Evolutionary conservation across 2,329 filamentous ascomycete genomes (phyloP).

Genomic region (Emmonsiellopsis sp.): DNA sequence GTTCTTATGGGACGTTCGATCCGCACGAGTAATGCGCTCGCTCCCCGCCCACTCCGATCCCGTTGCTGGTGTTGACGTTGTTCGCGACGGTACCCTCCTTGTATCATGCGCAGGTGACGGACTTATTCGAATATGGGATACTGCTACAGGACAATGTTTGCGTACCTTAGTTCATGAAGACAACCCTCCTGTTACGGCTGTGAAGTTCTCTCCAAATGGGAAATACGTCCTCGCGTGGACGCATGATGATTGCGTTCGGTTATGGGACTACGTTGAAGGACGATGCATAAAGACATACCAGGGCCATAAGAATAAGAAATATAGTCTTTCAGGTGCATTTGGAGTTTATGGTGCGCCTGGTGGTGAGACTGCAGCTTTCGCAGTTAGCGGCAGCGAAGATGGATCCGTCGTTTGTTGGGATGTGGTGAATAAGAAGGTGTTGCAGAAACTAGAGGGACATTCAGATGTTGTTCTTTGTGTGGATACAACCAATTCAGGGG

Average conservation of each 20-base stretch:
- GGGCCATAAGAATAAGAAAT: constrained; percentile 75
- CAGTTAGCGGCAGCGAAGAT: constrained; percentile 75
- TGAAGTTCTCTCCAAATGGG: constrained; percentile 89
- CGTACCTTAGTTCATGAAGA: constrained; percentile 94
- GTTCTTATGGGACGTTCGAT: constrained; percentile 90
- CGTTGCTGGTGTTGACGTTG: constrained; percentile 87
- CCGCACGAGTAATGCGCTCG: constrained; percentile 77
- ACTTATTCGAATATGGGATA: constrained; percentile 90
- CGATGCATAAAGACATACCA: constrained; percentile 95
- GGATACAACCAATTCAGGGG: constrained; percentile 46
- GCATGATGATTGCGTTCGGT: constrained; percentile 75
- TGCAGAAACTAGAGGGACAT: constrained; percentile 56
- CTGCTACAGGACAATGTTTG: constrained; percentile 85
- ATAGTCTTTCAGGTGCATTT: constrained; percentile 77
- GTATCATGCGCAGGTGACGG: constrained; percentile 89
- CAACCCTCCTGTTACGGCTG: constrained; percentile 78
- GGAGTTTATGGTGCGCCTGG: constrained; percentile 49
- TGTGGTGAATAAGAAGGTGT: constrained; percentile 69
- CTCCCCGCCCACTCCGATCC: constrained; percentile 92
- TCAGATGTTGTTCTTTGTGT: constrained; percentile 51
- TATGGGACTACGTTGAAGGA: constrained; percentile 93
- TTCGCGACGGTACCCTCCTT: constrained; percentile 81
- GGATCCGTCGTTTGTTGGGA: constrained; percentile 84
- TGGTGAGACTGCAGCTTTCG: constrained; percentile 45
- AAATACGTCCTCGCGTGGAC: constrained; percentile 88